Evolutionary conservation across 306 rosid genomes (phyloP).

Genomic region (Dalbergia oliveri): DNA sequence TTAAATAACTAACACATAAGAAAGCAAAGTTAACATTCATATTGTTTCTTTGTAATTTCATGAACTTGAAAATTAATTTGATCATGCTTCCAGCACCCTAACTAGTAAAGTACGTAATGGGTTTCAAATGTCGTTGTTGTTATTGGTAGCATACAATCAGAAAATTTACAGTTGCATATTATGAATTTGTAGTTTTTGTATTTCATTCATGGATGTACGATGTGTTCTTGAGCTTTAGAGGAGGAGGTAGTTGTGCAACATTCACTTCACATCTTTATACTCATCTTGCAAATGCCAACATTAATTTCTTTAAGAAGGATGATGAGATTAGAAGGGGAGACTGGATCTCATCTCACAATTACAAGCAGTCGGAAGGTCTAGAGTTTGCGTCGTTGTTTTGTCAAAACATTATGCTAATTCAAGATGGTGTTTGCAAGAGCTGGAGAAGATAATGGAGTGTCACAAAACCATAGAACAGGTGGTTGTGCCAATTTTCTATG

Average conservation of each 20-base stretch:
- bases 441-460: background rate
- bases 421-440: background rate
- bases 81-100: too few species aligned
- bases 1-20: too few species aligned
- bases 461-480: background rate
- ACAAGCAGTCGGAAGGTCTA: constrained; percentile 6
- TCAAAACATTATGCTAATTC: constrained; percentile 1
- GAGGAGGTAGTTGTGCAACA: background rate
- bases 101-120: too few species aligned
- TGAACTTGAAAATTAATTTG: too few species aligned
- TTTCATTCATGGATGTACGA: background rate
- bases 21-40: too few species aligned
- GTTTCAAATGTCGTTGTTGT: too few species aligned
- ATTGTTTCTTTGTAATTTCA: too few species aligned
- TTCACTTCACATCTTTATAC: background rate
- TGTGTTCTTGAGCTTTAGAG: background rate
- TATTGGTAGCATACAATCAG: too few species aligned
- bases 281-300: background rate
- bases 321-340: background rate
- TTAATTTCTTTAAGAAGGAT: background rate
- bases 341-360: background rate
- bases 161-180: background rate
- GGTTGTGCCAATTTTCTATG: constrained; percentile 37
- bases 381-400: constrained; percentile 13
- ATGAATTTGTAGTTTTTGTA: too few species aligned